Conservation (phyloP, 2,329 filamentous ascomycete species). For the Diaporthe ilicicola region DNA sequence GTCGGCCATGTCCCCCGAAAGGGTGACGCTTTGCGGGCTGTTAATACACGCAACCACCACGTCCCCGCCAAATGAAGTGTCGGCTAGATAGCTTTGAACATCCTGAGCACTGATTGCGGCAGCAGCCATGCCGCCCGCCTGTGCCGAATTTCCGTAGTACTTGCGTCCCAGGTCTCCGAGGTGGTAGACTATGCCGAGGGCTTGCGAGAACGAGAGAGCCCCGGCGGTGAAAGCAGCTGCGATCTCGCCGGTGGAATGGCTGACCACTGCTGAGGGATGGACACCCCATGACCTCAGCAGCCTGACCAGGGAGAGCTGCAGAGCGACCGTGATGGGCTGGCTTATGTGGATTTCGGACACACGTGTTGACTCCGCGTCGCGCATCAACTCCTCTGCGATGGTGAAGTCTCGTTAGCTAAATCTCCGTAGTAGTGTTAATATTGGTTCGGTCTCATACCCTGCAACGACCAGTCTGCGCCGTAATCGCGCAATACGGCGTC, state of each 20-base stretch:
- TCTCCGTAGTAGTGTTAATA: not conserved
- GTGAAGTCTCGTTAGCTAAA: not conserved
- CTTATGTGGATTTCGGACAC: conserved; percentile 45
- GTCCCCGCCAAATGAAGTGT: not conserved
- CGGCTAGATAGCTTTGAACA: conserved; percentile 12
- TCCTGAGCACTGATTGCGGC: not conserved
- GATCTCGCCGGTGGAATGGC: conserved; percentile 52
- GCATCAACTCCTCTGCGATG: conserved; percentile 25
- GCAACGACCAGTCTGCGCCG: conserved; percentile 40
- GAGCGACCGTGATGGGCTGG: conserved; percentile 52
- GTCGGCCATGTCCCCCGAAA: conserved; percentile 42
- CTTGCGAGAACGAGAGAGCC: not conserved
- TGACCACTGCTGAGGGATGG: conserved; percentile 43
- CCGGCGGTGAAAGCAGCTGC: conserved; percentile 49
- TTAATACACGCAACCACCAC: conserved; percentile 28
- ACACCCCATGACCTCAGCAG: conserved; percentile 44
- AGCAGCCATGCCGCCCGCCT: not conserved
- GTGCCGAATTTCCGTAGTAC: conserved; percentile 27
- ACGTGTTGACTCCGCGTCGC: conserved; percentile 34
- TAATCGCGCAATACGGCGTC: conserved; percentile 34
- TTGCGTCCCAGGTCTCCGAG: conserved; percentile 2
- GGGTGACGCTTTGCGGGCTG: conserved; percentile 43
- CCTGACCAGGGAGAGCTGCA: conserved; percentile 55
- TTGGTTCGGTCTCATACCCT: not conserved
- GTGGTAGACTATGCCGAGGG: not conserved